A percentile compares a stretch with the other conserved stretches of the same genome.
phyloP scores from a whole-genome alignment of 2,329 filamentous ascomycete genomes.

The Ophiocordyceps camponoti-floridani region DNA sequence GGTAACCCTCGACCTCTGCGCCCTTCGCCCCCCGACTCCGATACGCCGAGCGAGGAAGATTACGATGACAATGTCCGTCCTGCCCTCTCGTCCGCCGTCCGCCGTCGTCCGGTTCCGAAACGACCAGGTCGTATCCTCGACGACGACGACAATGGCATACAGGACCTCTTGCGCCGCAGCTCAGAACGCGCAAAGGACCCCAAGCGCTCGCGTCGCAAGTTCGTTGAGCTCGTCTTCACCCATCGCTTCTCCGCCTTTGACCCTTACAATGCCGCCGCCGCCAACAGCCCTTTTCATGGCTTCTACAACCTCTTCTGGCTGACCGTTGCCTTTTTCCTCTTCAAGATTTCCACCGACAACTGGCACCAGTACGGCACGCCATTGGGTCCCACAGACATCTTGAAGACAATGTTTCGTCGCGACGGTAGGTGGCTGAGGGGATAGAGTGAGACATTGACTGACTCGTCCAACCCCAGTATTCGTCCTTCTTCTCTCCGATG shows the following conservation, averaged over 20 bases:
- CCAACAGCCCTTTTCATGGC: conserved; percentile 56
- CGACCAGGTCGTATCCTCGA: conserved; percentile 6
- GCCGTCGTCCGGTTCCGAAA: background rate
- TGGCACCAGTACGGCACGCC: conserved; percentile 50
- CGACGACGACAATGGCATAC: conserved; percentile 11
- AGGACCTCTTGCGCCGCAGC: conserved; percentile 10
- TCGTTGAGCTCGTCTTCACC: conserved; percentile 46
- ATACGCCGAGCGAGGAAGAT: conserved; percentile 26
- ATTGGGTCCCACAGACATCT: conserved; percentile 54
- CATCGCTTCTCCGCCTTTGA: conserved; percentile 59
- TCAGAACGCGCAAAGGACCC: conserved; percentile 8
- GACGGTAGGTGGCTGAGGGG: conserved; percentile 16
- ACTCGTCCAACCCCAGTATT: conserved; percentile 17
- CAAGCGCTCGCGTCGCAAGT: conserved; percentile 9
- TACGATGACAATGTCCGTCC: conserved; percentile 20
- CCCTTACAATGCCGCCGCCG: conserved; percentile 44
- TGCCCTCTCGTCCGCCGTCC: conserved; percentile 5
- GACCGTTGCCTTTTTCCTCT: conserved; percentile 44
- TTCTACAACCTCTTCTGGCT: conserved; percentile 73
- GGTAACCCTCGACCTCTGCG: background rate
- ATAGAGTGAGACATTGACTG: background rate
- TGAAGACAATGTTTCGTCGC: conserved; percentile 44
- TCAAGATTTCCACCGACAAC: conserved; percentile 50
- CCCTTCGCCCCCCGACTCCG: conserved; percentile 10
- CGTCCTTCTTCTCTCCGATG: conserved; percentile 44